phyloP scores from a whole-genome alignment of 2,329 filamentous ascomycete species.

The Phaeosphaeria sp. region DNA sequence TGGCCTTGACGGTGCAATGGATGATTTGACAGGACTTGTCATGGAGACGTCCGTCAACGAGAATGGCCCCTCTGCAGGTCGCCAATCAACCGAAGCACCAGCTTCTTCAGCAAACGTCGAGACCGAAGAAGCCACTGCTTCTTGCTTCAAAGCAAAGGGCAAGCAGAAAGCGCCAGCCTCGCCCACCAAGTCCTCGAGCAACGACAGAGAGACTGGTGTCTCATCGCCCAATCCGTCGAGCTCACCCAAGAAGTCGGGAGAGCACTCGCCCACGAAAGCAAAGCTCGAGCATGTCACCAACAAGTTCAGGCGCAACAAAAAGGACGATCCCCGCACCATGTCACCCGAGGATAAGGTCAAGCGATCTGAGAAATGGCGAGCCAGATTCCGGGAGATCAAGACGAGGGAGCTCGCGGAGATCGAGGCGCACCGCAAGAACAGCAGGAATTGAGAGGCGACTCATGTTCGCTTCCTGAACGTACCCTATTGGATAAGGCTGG shows the following conservation, averaged over 20 bases:
- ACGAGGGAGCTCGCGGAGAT: constrained; percentile 37
- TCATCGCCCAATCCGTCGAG: constrained; percentile 35
- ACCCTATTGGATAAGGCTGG: neutral
- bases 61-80: constrained; percentile 8
- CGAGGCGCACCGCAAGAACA: constrained; percentile 25
- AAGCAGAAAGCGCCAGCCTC: constrained; percentile 40
- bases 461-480: neutral
- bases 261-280: constrained; percentile 54
- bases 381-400: constrained; percentile 45
- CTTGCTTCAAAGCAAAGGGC: constrained; percentile 43
- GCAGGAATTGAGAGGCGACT: constrained; percentile 3
- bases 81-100: constrained; percentile 8
- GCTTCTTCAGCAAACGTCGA: constrained; percentile 12
- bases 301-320: constrained; percentile 50
- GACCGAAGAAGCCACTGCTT: constrained; percentile 29
- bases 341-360: constrained; percentile 46
- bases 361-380: constrained; percentile 46
- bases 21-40: constrained; percentile 44
- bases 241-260: constrained; percentile 46
- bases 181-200: constrained; percentile 26
- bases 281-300: constrained; percentile 57
- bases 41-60: constrained; percentile 25
- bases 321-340: constrained; percentile 44
- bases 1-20: constrained; percentile 49
- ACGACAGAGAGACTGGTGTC: constrained; percentile 18